These are phyloP conservation scores for Nitzschia inconspicua DNA, from an alignment of 108 stramenopile species.

Conservation along the genomic window DNA sequence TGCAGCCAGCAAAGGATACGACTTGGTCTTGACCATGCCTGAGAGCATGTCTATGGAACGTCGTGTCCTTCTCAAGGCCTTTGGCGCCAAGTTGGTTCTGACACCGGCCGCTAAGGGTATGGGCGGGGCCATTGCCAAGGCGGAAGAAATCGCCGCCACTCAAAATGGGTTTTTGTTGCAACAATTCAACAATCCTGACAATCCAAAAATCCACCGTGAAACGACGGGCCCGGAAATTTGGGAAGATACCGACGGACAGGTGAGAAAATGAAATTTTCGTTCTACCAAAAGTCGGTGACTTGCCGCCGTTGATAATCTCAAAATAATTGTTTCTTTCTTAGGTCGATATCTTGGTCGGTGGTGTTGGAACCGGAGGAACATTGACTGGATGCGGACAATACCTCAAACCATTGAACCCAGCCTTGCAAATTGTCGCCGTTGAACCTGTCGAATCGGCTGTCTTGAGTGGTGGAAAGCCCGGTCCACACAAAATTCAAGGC, in stretches of 20 bases:
- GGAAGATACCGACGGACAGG: constrained; percentile 57
- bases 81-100: constrained; percentile 69
- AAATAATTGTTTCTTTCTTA: background rate
- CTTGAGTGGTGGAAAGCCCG: constrained; percentile 51
- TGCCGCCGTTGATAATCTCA: too few relatives aligned
- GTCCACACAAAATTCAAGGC: constrained; percentile 81
- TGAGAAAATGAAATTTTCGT: too few relatives aligned
- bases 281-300: background rate
- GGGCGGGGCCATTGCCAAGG: constrained; percentile 77
- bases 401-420: constrained; percentile 62
- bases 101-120: constrained; percentile 72
- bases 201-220: constrained; percentile 76
- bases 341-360: constrained; percentile 71
- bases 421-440: constrained; percentile 63
- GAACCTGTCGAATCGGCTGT: constrained; percentile 71
- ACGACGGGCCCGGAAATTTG: constrained; percentile 88
- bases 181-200: constrained; percentile 83
- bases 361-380: constrained; percentile 81
- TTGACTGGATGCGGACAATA: constrained; percentile 68
- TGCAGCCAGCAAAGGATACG: constrained; percentile 77
- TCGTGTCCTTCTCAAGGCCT: constrained; percentile 64
- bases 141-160: constrained; percentile 58
- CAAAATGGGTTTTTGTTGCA: constrained; percentile 62
- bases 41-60: constrained; percentile 84
- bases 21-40: constrained; percentile 90